A percentile compares a stretch with the other conserved stretches of the same genome.
These are phyloP conservation scores for Suillus clintonianus DNA, from an alignment of 768 basidiomycete species.

Conservation along the genomic window DNA sequence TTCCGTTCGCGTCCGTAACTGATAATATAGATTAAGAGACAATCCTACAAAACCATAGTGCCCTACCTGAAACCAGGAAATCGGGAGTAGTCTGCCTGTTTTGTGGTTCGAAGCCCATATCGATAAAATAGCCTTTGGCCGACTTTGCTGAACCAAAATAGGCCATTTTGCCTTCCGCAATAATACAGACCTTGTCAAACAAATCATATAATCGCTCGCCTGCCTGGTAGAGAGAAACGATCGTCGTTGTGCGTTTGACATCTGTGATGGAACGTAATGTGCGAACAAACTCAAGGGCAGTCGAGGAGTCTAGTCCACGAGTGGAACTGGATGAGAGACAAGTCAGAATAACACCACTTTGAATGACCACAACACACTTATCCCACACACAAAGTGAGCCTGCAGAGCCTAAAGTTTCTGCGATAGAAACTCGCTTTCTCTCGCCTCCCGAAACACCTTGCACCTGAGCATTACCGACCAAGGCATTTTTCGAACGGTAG, in stretches of 20 bases:
- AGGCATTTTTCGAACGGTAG: conserved; percentile 67
- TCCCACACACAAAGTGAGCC: neutral
- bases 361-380: neutral
- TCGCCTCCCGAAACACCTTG: conserved; percentile 76
- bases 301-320: conserved; percentile 68
- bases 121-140: conserved; percentile 60
- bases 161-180: conserved; percentile 60
- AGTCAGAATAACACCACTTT: neutral
- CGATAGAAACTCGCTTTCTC: conserved; percentile 81
- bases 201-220: conserved; percentile 64
- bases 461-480: conserved; percentile 83
- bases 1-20: conserved; percentile 65
- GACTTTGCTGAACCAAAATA: conserved; percentile 58
- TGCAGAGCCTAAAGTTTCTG: conserved; percentile 53
- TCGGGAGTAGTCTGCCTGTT: conserved; percentile 65
- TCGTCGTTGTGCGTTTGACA: conserved; percentile 50
- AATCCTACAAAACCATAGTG: conserved; percentile 1
- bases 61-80: conserved; percentile 45
- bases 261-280: conserved; percentile 71
- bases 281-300: conserved; percentile 72
- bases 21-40: neutral
- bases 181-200: conserved; percentile 73
- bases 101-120: conserved; percentile 55
- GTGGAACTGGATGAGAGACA: conserved; percentile 50
- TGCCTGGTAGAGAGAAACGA: conserved; percentile 87